Percentiles rank a stretch among this genome's conserved stretches.
Evolutionary conservation across 2,329 filamentous ascomycete species (phyloP).

Genomic region (Cladophialophora exuberans): DNA sequence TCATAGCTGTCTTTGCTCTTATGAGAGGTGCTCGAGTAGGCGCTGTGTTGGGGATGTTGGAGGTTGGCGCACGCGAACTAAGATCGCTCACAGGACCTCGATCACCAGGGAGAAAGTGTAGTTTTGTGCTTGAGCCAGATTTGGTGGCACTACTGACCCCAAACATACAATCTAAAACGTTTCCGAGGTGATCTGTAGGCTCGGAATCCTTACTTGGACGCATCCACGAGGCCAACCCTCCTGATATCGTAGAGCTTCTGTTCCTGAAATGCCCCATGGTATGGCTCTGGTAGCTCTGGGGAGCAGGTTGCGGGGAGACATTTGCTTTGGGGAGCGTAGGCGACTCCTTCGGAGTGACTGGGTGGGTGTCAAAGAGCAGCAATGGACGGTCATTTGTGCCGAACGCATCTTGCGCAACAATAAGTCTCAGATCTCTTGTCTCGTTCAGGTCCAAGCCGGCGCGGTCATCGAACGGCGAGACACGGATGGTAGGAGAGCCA

Average conservation of each 20-base stretch:
- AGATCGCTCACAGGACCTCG: conserved; percentile 14
- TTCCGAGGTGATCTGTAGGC: conserved; percentile 55
- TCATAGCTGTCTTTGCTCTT: conserved; percentile 29
- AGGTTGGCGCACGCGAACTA: conserved; percentile 13
- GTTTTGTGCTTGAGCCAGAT: conserved; percentile 62
- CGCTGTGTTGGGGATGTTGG: conserved; percentile 28
- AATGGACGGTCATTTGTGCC: conserved; percentile 51
- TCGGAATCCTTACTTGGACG: conserved; percentile 36
- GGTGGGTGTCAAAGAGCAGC: conserved; percentile 49
- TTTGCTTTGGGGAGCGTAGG: conserved; percentile 5
- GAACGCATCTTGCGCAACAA: conserved; percentile 53
- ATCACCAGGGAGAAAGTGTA: conserved; percentile 55
- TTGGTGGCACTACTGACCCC: conserved; percentile 62
- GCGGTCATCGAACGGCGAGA: conserved; percentile 51
- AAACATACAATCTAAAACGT: conserved; percentile 63
- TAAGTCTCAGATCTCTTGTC: conserved; percentile 49
- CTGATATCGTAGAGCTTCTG: conserved; percentile 50
- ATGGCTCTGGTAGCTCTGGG: conserved; percentile 39
- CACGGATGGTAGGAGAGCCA: conserved; percentile 44
- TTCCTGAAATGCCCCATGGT: conserved; percentile 47
- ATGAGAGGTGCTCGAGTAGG: conserved; percentile 20
- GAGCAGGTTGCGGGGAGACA: conserved; percentile 5
- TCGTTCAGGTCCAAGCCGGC: conserved; percentile 51
- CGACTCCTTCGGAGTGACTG: conserved; percentile 10
- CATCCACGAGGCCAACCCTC: conserved; percentile 41